Conservation (phyloP, 441 rosid genomes). For the Populus hybrid region DNA sequence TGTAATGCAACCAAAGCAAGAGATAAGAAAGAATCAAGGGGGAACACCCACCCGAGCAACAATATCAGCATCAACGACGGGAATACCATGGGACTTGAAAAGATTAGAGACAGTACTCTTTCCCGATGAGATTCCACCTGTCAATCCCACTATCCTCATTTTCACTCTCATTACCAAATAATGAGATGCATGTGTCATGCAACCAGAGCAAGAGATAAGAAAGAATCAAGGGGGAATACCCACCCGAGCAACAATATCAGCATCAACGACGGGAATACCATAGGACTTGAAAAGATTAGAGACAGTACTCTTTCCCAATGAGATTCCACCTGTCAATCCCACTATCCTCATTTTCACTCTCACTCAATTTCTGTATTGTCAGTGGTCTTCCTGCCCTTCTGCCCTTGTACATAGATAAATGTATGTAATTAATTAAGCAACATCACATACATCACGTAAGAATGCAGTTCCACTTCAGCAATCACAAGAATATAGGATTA, state of each 20-base stretch:
- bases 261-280: slow-evolving; percentile 72
- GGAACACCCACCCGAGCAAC: slow-evolving; percentile 62
- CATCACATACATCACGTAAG: not conserved
- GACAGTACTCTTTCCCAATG: slow-evolving; percentile 86
- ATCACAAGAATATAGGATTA: not conserved
- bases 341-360: slow-evolving; percentile 59
- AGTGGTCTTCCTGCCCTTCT: not conserved
- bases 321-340: slow-evolving; percentile 88
- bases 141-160: slow-evolving; percentile 85
- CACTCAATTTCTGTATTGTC: not conserved
- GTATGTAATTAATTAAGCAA: not conserved
- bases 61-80: slow-evolving; percentile 71
- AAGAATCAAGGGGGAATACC: not conserved
- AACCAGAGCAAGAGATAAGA: not conserved
- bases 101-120: slow-evolving; percentile 84
- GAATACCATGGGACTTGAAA: slow-evolving; percentile 67
- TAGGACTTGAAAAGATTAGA: slow-evolving; percentile 72
- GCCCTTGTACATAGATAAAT: not conserved
- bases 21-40: not conserved
- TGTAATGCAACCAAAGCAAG: not conserved
- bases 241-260: slow-evolving; percentile 80
- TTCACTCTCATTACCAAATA: not conserved
- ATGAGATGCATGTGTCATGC: not conserved
- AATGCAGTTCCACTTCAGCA: too few species aligned
- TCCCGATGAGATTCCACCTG: slow-evolving; percentile 89